Percentiles rank a stretch among this genome's conserved stretches.
Conservation (phyloP, 352 stramenopile genomes). For the Pythium rishiriense region DNA sequence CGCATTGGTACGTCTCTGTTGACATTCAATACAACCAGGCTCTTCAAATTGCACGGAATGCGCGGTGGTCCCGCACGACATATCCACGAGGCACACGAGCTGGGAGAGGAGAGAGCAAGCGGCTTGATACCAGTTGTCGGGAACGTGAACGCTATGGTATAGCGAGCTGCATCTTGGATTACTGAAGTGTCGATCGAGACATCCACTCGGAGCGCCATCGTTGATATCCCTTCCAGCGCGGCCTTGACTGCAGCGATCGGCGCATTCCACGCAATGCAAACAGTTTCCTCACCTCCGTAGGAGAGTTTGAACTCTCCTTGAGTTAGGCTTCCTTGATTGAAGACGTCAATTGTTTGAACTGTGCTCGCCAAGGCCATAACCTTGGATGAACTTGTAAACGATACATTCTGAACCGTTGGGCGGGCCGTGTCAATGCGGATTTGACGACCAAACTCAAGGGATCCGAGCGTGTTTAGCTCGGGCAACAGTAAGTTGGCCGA, state of each 20-base stretch:
- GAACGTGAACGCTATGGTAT: conserved; percentile 52
- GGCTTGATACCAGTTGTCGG: conserved; percentile 48
- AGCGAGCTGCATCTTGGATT: conserved; percentile 56
- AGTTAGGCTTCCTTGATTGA: conserved; percentile 44
- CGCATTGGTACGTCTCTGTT: conserved; percentile 42
- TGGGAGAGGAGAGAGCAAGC: conserved; percentile 30
- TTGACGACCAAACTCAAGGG: conserved; percentile 51
- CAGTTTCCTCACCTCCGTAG: conserved; percentile 39
- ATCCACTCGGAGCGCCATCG: conserved; percentile 38
- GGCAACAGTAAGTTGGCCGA: conserved; percentile 50
- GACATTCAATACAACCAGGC: conserved; percentile 45
- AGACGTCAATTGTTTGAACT: conserved; percentile 62
- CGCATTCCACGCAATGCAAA: conserved; percentile 64
- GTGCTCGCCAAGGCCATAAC: conserved; percentile 37
- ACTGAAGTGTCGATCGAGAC: conserved; percentile 37
- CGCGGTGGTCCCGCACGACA: conserved; percentile 27
- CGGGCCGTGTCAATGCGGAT: conserved; percentile 57
- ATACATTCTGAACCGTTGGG: conserved; percentile 37
- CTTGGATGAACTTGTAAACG: conserved; percentile 35
- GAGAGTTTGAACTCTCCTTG: conserved; percentile 56
- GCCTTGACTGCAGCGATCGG: conserved; percentile 38
- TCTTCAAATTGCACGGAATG: conserved; percentile 34
- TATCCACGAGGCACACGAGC: conserved; percentile 37
- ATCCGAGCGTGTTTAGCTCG: conserved; percentile 40
- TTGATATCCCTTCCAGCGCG: conserved; percentile 43